Conservation (phyloP, 345 rosid genomes). For the Kernera saxatilis region DNA sequence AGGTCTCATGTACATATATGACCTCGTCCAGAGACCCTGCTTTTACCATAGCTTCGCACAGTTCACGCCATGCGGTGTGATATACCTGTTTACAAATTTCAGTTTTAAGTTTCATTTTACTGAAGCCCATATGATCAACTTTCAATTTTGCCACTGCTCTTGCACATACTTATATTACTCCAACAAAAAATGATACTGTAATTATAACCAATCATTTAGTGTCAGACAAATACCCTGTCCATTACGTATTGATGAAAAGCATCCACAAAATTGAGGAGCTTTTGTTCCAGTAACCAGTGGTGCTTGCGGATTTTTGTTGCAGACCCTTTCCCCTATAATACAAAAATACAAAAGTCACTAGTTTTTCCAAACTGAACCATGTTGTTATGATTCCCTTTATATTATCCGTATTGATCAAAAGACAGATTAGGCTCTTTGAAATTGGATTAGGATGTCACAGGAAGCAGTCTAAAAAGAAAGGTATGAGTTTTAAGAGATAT, state of each 20-base stretch:
- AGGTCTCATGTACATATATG: slow-evolving; percentile 94
- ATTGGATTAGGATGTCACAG: slow-evolving; percentile 2
- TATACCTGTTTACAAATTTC: slow-evolving; percentile 63
- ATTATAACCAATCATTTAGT: background rate
- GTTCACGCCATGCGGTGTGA: slow-evolving; percentile 96
- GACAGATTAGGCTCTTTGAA: background rate
- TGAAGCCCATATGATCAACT: background rate
- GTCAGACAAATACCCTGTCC: slow-evolving; percentile 75
- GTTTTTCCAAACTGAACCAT: slow-evolving; percentile 7
- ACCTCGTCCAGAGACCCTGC: slow-evolving; percentile 95
- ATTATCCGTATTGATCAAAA: background rate
- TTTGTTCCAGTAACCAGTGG: slow-evolving; percentile 96
- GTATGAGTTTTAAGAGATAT: background rate
- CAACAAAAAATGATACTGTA: background rate
- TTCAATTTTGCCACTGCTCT: background rate
- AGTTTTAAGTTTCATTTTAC: background rate
- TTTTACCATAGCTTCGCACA: slow-evolving; percentile 78
- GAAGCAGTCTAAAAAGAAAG: background rate
- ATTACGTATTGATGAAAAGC: slow-evolving; percentile 99
- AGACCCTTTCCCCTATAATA: slow-evolving; percentile 63
- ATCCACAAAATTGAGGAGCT: slow-evolving; percentile 96
- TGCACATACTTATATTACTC: background rate
- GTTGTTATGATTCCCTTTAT: background rate
- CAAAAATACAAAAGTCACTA: slow-evolving; percentile 3
- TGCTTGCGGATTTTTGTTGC: slow-evolving; percentile 52